These are phyloP conservation scores for Arabidopsis thaliana DNA, from an alignment of 345 rosid species.

Conservation along the genomic window TAIR10.1 NC_003076.8:655001-655500, in stretches of 20 bases:
- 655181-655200: constrained; percentile 74
- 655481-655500: constrained; percentile 90
- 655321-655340: constrained; percentile 77
- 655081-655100: constrained; percentile 83
- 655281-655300: constrained; percentile 89
- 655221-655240: constrained; percentile 75
- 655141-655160: constrained; percentile 80
- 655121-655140: constrained; percentile 70
- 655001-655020: constrained; percentile 76
- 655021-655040: constrained; percentile 74
- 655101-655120: constrained; percentile 82
- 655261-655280: constrained; percentile 88
- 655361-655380: constrained; percentile 90
- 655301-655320: constrained; percentile 72
- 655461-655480: constrained; percentile 97
- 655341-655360: constrained; percentile 91
- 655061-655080: constrained; percentile 90
- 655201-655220: constrained; percentile 76
- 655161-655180: constrained; percentile 87
- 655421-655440: constrained; percentile 82
- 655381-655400: constrained; percentile 93
- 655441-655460: constrained; percentile 66
- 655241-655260: constrained; percentile 92
- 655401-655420: constrained; percentile 91
- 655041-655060: constrained; percentile 82